These are phyloP conservation scores for Neurospora sp. DNA, from an alignment of 495 filamentous ascomycete species.

Conservation along the genomic window DNA sequence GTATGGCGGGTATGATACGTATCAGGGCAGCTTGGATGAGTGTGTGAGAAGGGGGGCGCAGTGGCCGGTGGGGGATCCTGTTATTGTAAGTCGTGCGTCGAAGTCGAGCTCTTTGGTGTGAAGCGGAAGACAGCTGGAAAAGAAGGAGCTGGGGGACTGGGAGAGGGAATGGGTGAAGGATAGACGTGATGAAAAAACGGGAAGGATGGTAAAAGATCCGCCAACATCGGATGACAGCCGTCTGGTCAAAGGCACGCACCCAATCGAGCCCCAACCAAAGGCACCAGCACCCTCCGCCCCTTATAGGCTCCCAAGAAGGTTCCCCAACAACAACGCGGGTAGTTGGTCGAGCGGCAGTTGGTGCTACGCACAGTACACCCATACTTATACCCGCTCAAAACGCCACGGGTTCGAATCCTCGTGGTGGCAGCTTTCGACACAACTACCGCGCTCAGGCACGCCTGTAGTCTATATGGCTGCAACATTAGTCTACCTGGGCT, in stretches of 20 bases:
- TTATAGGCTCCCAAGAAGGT: background rate
- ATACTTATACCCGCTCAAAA: background rate
- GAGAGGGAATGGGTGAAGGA: too few relatives aligned
- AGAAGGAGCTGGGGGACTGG: too few relatives aligned
- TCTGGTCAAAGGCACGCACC: background rate
- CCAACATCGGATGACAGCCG: background rate
- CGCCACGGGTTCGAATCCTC: background rate
- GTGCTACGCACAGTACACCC: background rate
- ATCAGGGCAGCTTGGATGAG: conserved; percentile 44
- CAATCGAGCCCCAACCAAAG: background rate
- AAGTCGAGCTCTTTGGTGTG: too few relatives aligned
- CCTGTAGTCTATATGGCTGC: background rate
- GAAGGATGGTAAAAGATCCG: background rate
- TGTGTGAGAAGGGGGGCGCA: conserved; percentile 40
- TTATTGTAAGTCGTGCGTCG: too few relatives aligned
- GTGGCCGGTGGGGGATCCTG: conserved; percentile 44
- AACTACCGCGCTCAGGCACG: background rate
- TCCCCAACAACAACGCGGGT: background rate
- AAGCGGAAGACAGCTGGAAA: too few relatives aligned
- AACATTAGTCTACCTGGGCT: background rate
- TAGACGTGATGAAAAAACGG: background rate
- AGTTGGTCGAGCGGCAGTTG: background rate
- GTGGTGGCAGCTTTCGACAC: background rate
- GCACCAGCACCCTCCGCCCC: background rate
- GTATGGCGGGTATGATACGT: conserved; percentile 47